Base-by-base conservation (phyloP, 495 filamentous ascomycete genomes). In the Aspergillus kassunensis region DNA sequence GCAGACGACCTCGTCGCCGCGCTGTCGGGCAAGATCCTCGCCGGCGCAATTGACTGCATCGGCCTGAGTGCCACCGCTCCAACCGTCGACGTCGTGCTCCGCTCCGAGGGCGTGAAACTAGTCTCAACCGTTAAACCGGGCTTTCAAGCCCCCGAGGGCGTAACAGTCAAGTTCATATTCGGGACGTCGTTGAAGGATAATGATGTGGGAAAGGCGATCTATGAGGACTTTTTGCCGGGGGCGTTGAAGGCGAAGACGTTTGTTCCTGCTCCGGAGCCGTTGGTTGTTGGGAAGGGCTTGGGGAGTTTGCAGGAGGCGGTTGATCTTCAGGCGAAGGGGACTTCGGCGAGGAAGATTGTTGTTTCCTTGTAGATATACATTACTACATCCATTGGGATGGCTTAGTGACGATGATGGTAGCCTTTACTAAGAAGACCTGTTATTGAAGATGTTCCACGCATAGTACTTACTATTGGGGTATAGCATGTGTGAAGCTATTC, bases 321-420 rank as follows among this genome's bases (percentile, higher is more conserved):
- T 30, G 60, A 74, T 57, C 41, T 64, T 12, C 47, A 63, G 27
- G 53, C 49, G 18, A 59, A 65, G 24, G 75, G 71, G 6, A 67
- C 62, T n/a, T 69, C 67, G 1, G 62, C 62, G 44, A 75, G 75
- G 61, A 31, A 75, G 49, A 69, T 76, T 4, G 72, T 78, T 15
- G 70, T 51, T 40, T 40, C 24, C 11, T 37, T 37, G 21, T 49
- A 27, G 24, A 27, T 27, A 4, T 4, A 27, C 9, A 27, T 27
- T 27, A 4, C 9, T 27, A 27, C 9, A n/a, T n/a, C n/a, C n/a
- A n/a, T n/a, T n/a, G n/a, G n/a, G n/a, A n/a, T n/a, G n/a, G n/a
- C n/a, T n/a, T n/a, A n/a, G n/a, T n/a, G n/a, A n/a, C n/a, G n/a
- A n/a, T n/a, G n/a, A n/a, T n/a, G n/a, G n/a, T n/a, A 29, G 27